phyloP scores from a whole-genome alignment of 129 eudicot species.

The Pittosporum tobira region DNA sequence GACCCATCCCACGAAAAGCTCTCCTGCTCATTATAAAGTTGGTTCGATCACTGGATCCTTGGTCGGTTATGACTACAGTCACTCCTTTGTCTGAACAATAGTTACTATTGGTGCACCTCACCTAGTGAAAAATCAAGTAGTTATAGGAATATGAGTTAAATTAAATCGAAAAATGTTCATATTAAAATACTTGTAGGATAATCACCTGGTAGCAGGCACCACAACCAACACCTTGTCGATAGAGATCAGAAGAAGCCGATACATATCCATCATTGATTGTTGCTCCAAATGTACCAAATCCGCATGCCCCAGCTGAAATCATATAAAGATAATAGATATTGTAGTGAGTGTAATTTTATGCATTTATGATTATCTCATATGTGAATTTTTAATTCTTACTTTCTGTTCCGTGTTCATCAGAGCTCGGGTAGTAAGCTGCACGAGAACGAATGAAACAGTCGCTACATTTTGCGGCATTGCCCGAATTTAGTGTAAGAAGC shows the following conservation, averaged over 20 bases:
- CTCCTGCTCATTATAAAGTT: conserved; percentile 74
- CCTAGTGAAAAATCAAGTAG: conserved; percentile 30
- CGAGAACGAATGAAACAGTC: conserved; percentile 57
- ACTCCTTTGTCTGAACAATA: conserved; percentile 73
- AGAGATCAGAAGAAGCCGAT: conserved; percentile 63
- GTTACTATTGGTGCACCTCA: conserved; percentile 56
- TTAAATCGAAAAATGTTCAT: background rate
- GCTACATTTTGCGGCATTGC: conserved; percentile 32
- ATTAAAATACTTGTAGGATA: background rate
- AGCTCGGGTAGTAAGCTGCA: conserved; percentile 62
- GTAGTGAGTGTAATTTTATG: background rate
- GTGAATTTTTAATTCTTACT: conserved; percentile 30
- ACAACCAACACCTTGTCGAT: conserved; percentile 65
- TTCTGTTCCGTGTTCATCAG: conserved; percentile 73
- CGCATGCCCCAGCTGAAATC: conserved; percentile 62
- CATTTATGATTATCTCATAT: background rate
- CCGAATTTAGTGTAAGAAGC: conserved; percentile 26
- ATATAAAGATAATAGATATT: conserved; percentile 1
- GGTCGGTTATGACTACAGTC: conserved; percentile 65
- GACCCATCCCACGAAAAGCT: conserved; percentile 66
- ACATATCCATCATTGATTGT: conserved; percentile 65
- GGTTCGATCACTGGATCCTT: conserved; percentile 51
- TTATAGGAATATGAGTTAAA: too few species aligned
- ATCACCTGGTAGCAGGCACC: conserved; percentile 82
- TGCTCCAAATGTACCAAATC: conserved; percentile 63